Conservation (phyloP, 345 rosid species). For the Brassica juncea region DNA sequence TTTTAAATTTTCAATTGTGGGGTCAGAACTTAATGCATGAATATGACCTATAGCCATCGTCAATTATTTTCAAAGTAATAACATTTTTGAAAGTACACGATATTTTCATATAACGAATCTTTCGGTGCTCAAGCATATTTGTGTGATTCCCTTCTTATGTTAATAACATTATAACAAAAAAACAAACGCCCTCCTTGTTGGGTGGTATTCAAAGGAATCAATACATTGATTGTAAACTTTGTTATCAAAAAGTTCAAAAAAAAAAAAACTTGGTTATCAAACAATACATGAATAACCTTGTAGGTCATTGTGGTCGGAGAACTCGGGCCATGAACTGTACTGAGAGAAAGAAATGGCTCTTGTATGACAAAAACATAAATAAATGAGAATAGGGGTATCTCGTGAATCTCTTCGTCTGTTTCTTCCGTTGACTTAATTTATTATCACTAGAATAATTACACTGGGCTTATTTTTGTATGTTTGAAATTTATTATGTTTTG, state of each 20-base stretch:
- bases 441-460: conserved; percentile 10
- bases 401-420: conserved; percentile 43
- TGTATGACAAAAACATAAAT: conserved; percentile 27
- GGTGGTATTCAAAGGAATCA: no score
- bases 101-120: conserved; percentile 1
- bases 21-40: conserved; percentile 38
- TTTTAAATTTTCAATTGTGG: conserved; percentile 36
- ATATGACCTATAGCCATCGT: conserved; percentile 20
- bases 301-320: conserved; percentile 37
- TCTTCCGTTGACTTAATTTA: conserved; percentile 41
- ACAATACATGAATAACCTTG: no score
- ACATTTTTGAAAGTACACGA: background rate
- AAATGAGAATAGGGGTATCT: conserved; percentile 29
- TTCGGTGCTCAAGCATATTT: conserved; percentile 16
- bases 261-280: no score
- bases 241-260: no score
- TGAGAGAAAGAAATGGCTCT: conserved; percentile 38
- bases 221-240: no score
- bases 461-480: background rate
- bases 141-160: background rate
- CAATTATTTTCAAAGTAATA: no score
- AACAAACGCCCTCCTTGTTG: no score
- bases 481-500: background rate
- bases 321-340: conserved; percentile 34
- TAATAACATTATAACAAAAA: no score